Base-by-base conservation (phyloP, 306 rosid species). In the Cicer bijugum region DNA sequence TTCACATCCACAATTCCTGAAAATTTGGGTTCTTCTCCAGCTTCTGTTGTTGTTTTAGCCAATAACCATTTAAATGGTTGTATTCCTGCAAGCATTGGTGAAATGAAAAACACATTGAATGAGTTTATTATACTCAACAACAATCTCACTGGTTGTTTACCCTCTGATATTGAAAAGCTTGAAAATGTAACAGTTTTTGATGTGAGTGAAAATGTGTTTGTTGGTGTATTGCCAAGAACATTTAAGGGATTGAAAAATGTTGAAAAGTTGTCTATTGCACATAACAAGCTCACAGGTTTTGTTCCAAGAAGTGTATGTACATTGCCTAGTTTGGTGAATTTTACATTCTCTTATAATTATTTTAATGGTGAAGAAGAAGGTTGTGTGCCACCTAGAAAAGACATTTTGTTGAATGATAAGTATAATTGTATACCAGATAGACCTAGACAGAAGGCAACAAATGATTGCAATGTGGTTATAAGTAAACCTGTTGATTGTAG, bases 401-500 rank as follows among this genome's bases (percentile, higher is more conserved):
- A 72, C 1, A 11, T 43, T 37, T 60, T 7, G 59, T 72, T 87
- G 42, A 87, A 86, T 8, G 92, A 89, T 28, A 9, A 3, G 0
- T 20, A 14, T 6, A 91, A 91, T 3, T 94, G 98, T 67, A 64
- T 94, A 20, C 91, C 91, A 0, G 81, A 70, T 1, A 87, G 89
- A 68, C 87, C 96, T 1, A 83, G 80, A 9, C 98, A 94, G 52
- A 94, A 78, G 77, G 9, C 9, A 0, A 2, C 67, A 1, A 71
- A 53, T 0, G 52, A n/a, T 28, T 93, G 98, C 43, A 66, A 74
- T 19, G 64, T 14, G 0, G 87, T 88, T 19, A 90, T 85, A 12
- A 84, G 77, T 74, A 88, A 82, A 35, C 90, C 90, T 0, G 79
- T 89, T 15, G 91, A 93, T 71, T 93, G 98, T 33, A 68, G 87